A percentile compares a stretch with the other conserved stretches of the same genome.
These are phyloP conservation scores for Paracorniculantispora psalliotae DNA, from an alignment of 2,329 filamentous ascomycete species.

Conservation along the genomic window DNA sequence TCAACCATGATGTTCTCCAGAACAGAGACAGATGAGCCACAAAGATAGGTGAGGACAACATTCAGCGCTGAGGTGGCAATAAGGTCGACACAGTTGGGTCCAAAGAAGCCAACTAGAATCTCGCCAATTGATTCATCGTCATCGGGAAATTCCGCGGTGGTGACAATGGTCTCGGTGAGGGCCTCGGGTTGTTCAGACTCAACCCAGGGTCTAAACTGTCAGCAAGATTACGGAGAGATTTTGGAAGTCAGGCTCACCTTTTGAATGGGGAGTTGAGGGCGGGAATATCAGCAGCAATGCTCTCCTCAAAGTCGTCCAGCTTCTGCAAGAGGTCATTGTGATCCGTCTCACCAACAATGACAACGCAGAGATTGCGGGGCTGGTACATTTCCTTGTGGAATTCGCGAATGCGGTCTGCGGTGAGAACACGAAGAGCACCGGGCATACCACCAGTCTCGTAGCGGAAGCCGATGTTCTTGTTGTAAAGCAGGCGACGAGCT, in stretches of 20 bases:
- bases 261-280: constrained; percentile 69
- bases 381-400: constrained; percentile 98
- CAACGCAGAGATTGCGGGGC: constrained; percentile 85
- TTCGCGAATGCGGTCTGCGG: constrained; percentile 82
- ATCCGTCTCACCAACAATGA: constrained; percentile 89
- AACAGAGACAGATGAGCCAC: constrained; percentile 87
- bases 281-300: constrained; percentile 78
- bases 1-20: constrained; percentile 91
- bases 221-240: neutral
- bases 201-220: constrained; percentile 64
- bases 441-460: constrained; percentile 99
- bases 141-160: constrained; percentile 87
- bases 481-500: constrained; percentile 76
- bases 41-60: constrained; percentile 78
- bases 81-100: constrained; percentile 71
- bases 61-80: constrained; percentile 68
- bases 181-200: constrained; percentile 75
- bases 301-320: constrained; percentile 81
- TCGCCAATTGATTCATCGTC: constrained; percentile 94
- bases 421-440: constrained; percentile 79
- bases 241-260: constrained; percentile 35
- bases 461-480: constrained; percentile 83
- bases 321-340: constrained; percentile 75
- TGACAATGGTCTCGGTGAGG: constrained; percentile 65
- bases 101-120: constrained; percentile 79